These are phyloP conservation scores for Scedosporium apiospermum DNA, from an alignment of 2,329 filamentous ascomycete species.

Conservation along the genomic window DNA sequence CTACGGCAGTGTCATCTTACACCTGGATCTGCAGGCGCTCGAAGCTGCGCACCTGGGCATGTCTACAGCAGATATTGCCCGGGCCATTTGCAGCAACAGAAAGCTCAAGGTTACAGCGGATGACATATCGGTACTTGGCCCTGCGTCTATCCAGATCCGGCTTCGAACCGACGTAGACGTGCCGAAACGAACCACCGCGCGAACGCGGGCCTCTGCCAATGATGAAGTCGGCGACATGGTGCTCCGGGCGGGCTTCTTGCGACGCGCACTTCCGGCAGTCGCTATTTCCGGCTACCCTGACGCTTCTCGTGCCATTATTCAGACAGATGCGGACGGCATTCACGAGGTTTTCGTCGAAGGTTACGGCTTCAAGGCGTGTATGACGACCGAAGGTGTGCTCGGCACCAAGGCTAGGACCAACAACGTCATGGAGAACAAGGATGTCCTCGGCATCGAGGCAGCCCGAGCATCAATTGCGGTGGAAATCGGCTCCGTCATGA, in stretches of 20 bases:
- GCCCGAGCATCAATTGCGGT: constrained; percentile 79
- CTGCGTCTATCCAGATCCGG: constrained; percentile 61
- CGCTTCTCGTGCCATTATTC: constrained; percentile 78
- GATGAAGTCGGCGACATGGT: constrained; percentile 43
- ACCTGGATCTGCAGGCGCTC: constrained; percentile 72
- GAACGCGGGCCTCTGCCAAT: constrained; percentile 28
- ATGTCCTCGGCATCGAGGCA: constrained; percentile 90
- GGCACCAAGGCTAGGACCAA: constrained; percentile 69
- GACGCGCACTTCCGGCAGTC: constrained; percentile 71
- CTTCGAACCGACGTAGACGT: constrained; percentile 49
- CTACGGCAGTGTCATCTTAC: constrained; percentile 67
- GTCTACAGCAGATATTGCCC: constrained; percentile 59
- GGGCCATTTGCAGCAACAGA: constrained; percentile 69
- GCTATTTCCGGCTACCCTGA: constrained; percentile 84
- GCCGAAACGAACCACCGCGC: constrained; percentile 35
- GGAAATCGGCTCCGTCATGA: constrained; percentile 87
- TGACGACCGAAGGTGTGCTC: constrained; percentile 87
- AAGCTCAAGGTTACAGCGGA: constrained; percentile 66
- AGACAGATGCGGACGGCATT: constrained; percentile 61
- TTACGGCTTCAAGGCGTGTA: constrained; percentile 80
- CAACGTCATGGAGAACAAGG: constrained; percentile 78
- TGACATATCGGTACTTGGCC: constrained; percentile 51
- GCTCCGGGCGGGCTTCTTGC: constrained; percentile 74
- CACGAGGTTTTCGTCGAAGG: constrained; percentile 83
- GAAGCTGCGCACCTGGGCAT: constrained; percentile 76